phyloP scores from a whole-genome alignment of 75 land plant genomes.

The Picea sitchensis region DNA sequence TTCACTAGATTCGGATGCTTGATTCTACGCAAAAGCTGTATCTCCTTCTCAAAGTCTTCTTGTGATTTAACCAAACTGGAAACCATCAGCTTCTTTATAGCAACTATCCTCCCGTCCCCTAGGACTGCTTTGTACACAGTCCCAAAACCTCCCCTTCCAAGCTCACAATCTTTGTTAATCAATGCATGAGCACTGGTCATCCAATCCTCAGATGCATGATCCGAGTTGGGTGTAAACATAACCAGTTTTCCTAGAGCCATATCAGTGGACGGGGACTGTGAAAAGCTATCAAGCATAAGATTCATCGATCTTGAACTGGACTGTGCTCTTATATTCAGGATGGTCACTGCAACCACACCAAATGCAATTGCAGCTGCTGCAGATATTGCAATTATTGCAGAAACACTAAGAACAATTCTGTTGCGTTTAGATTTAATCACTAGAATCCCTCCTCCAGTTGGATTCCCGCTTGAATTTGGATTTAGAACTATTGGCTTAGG shows the following conservation, averaged over 20 bases:
- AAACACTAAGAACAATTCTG: slow-evolving; percentile 78
- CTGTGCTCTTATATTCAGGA: slow-evolving; percentile 72
- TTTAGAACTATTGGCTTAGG: slow-evolving; percentile 94
- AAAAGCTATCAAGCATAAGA: slow-evolving; percentile 28
- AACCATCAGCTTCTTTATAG: slow-evolving; percentile 88
- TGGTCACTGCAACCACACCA: slow-evolving; percentile 68
- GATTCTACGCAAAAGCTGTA: slow-evolving; percentile 61
- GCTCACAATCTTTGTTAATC: slow-evolving; percentile 86
- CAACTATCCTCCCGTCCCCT: slow-evolving; percentile 75
- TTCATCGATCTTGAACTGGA: slow-evolving; percentile 36
- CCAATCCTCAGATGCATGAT: slow-evolving; percentile 54
- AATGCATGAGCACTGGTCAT: slow-evolving; percentile 68
- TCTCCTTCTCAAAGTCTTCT: slow-evolving; percentile 89
- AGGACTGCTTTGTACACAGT: slow-evolving; percentile 75
- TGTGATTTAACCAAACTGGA: slow-evolving; percentile 78
- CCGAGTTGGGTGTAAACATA: slow-evolving; percentile 49
- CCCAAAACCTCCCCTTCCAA: slow-evolving; percentile 96
- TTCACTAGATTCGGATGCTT: slow-evolving; percentile 70
- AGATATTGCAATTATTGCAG: slow-evolving; percentile 85
- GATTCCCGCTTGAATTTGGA: slow-evolving; percentile 52
- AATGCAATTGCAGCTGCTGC: slow-evolving; percentile 79
- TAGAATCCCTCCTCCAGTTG: slow-evolving; percentile 5
- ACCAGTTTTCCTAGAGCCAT: slow-evolving; percentile 76
- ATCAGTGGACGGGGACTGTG: slow-evolving; percentile 59
- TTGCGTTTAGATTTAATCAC: slow-evolving; percentile 30